Percentiles rank a stretch among this genome's conserved stretches.
These are phyloP conservation scores for Smittium culicis DNA, from an alignment of 371 early-diverging fungal genomes.

Conservation along the genomic window DNA sequence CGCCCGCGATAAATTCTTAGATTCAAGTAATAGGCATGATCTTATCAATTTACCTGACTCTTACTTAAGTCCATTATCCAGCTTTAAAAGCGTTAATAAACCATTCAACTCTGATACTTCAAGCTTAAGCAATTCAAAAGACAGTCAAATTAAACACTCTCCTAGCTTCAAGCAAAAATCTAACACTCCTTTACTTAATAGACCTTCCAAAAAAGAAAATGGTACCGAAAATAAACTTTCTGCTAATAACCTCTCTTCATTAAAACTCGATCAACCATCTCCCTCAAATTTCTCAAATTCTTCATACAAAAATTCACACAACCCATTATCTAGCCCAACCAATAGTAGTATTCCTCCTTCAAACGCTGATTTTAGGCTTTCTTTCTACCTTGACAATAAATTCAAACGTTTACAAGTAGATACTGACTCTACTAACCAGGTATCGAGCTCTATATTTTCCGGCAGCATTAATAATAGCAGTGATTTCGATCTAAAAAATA, in stretches of 20 bases:
- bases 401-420: background rate
- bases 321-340: background rate
- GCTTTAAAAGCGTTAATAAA: background rate
- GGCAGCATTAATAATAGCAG: background rate
- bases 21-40: background rate
- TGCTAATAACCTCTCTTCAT: too few species aligned
- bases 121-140: background rate
- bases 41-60: background rate
- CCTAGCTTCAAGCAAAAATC: background rate
- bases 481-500: background rate
- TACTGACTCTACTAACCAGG: too few species aligned
- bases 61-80: background rate
- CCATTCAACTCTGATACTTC: background rate
- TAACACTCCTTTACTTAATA: background rate
- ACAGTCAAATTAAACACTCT: background rate
- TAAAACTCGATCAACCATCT: too few species aligned
- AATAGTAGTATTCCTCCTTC: background rate
- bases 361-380: background rate
- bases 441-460: too few species aligned
- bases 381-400: background rate
- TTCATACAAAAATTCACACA: too few species aligned
- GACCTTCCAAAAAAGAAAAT: background rate
- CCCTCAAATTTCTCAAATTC: too few species aligned
- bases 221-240: background rate
- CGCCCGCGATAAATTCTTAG: background rate